Evolutionary conservation across 495 filamentous ascomycete genomes (phyloP).

Genomic region (Recurvomyces mirabilis): DNA sequence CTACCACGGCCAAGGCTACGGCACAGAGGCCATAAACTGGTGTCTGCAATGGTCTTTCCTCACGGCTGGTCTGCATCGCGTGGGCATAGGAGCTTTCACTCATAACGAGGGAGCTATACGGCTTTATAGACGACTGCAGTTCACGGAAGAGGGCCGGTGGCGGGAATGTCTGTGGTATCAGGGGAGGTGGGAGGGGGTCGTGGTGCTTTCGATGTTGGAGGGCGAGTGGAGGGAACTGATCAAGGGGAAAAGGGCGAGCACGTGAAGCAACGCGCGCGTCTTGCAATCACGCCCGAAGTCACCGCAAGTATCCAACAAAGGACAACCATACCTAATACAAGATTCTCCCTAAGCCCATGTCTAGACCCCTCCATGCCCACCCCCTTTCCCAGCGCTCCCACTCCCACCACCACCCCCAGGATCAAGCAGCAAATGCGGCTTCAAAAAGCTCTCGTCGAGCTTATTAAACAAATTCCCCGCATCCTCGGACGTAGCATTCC

Average conservation of each 20-base stretch:
- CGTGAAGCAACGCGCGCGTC: too few relatives aligned
- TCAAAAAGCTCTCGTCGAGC: conserved; percentile 92
- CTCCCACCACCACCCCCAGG: conserved; percentile 33
- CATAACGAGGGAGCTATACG: background rate
- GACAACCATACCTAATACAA: too few relatives aligned
- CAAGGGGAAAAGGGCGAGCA: background rate
- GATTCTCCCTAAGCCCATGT: too few relatives aligned
- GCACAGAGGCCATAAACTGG: conserved; percentile 43
- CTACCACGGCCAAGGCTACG: conserved; percentile 41
- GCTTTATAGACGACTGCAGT: background rate
- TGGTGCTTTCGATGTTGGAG: background rate
- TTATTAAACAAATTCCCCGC: conserved; percentile 86
- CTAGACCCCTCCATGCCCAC: too few relatives aligned
- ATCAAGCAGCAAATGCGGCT: conserved; percentile 83
- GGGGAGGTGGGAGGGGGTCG: background rate
- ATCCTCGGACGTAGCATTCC: conserved; percentile 70
- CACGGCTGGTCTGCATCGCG: conserved; percentile 37
- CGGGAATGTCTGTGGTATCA: background rate
- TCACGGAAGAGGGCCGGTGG: background rate
- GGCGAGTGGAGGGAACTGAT: background rate
- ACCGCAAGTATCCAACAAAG: too few relatives aligned
- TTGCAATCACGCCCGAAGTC: too few relatives aligned
- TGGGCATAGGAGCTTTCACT: conserved; percentile 31
- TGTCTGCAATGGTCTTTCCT: conserved; percentile 39
- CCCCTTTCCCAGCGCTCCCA: background rate